These are phyloP conservation scores for Colletotrichum paranaense DNA, from an alignment of 2,329 filamentous ascomycete genomes.

Conservation along the genomic window DNA sequence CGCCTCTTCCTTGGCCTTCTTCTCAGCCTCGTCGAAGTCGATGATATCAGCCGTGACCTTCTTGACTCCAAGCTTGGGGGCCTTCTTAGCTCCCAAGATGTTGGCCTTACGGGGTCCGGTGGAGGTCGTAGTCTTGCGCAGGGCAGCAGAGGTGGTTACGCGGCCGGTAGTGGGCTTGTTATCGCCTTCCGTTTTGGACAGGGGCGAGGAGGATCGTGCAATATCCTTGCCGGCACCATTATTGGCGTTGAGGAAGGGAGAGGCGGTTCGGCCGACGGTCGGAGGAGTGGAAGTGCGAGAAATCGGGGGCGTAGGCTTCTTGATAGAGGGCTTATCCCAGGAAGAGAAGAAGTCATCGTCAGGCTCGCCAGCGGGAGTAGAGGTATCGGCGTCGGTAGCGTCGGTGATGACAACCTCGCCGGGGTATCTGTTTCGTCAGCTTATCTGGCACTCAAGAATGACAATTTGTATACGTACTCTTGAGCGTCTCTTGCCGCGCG, in stretches of 20 bases:
- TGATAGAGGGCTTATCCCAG: slow-evolving; percentile 98
- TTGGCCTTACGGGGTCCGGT: slow-evolving; percentile 82
- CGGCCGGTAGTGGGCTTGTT: slow-evolving; percentile 74
- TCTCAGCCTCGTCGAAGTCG: slow-evolving; percentile 97
- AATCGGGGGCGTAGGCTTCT: slow-evolving; percentile 92
- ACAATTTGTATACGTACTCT: slow-evolving; percentile 68
- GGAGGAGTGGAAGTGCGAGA: slow-evolving; percentile 91
- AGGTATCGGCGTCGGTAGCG: slow-evolving; percentile 70
- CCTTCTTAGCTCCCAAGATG: slow-evolving; percentile 88
- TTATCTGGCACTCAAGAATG: not conserved
- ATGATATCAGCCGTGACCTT: slow-evolving; percentile 85
- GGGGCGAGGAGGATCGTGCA: slow-evolving; percentile 85
- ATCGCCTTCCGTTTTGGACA: slow-evolving; percentile 69
- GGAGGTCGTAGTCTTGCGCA: slow-evolving; percentile 77
- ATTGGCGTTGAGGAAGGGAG: slow-evolving; percentile 87
- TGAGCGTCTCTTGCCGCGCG: slow-evolving; percentile 85
- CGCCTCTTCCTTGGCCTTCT: slow-evolving; percentile 96
- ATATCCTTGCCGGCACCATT: slow-evolving; percentile 77
- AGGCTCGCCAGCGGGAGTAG: slow-evolving; percentile 83
- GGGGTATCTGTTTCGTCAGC: slow-evolving; percentile 72
- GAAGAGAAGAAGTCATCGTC: slow-evolving; percentile 98
- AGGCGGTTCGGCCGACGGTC: slow-evolving; percentile 81
- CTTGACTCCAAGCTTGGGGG: slow-evolving; percentile 89
- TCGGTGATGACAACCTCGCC: slow-evolving; percentile 89
- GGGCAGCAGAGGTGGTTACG: slow-evolving; percentile 81